phyloP scores from a whole-genome alignment of 225 moss, liverwort and hornwort species.

The Marchantia polymorpha region DNA sequence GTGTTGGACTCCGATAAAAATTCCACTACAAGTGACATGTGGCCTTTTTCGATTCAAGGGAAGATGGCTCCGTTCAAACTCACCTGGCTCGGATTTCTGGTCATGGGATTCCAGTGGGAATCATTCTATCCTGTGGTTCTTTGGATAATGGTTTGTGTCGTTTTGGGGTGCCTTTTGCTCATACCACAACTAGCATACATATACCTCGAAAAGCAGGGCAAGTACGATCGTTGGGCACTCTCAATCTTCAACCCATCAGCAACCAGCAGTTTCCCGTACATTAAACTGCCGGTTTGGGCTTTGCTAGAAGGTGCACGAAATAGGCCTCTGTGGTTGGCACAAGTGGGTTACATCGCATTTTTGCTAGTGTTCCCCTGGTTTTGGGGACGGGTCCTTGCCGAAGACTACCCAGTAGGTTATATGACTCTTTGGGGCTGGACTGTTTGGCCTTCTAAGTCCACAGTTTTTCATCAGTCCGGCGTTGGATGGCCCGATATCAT shows the following conservation, averaged over 20 bases:
- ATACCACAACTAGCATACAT: slow-evolving; percentile 56
- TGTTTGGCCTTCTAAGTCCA: slow-evolving; percentile 52
- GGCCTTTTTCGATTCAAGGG: slow-evolving; percentile 66
- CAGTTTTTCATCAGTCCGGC: slow-evolving; percentile 45
- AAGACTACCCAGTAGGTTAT: slow-evolving; percentile 73
- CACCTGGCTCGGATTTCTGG: slow-evolving; percentile 51
- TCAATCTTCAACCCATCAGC: slow-evolving; percentile 56
- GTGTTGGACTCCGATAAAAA: slow-evolving; percentile 41
- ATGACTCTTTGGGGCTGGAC: slow-evolving; percentile 87
- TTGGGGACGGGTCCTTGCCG: slow-evolving; percentile 73
- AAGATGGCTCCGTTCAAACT: slow-evolving; percentile 55
- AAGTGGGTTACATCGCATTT: slow-evolving; percentile 47
- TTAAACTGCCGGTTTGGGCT: slow-evolving; percentile 70
- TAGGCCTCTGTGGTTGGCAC: slow-evolving; percentile 53
- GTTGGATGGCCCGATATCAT: slow-evolving; percentile 79
- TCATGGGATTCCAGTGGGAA: slow-evolving; percentile 71
- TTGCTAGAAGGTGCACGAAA: slow-evolving; percentile 72
- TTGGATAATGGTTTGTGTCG: slow-evolving; percentile 50
- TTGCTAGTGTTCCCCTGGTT: slow-evolving; percentile 87
- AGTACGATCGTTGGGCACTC: slow-evolving; percentile 56
- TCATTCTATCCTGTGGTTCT: slow-evolving; percentile 50
- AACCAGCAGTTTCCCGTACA: slow-evolving; percentile 43
- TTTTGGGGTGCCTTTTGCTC: slow-evolving; percentile 49
- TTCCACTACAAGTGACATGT: slow-evolving; percentile 52
- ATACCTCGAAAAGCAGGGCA: slow-evolving; percentile 51